These are phyloP conservation scores for Cytospora paraplurivora DNA, from an alignment of 2,329 filamentous ascomycete genomes.

Conservation along the genomic window DNA sequence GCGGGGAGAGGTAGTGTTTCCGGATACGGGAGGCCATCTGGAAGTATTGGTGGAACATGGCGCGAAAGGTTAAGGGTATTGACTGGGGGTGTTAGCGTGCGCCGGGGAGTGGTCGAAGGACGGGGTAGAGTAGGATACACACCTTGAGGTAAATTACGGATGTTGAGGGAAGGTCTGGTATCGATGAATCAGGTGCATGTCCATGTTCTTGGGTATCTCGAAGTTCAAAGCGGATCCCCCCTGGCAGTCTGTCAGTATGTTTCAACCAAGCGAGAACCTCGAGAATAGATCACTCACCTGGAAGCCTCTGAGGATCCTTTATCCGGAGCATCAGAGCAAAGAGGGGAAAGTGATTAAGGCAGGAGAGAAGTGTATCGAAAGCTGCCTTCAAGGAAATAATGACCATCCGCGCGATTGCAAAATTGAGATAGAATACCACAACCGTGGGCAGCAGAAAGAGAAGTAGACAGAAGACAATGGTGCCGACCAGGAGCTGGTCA, in stretches of 20 bases:
- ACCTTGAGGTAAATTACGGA: constrained; percentile 89
- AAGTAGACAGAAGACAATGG: constrained; percentile 91
- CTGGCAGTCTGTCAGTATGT: constrained; percentile 42
- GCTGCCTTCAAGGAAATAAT: constrained; percentile 92
- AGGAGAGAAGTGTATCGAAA: constrained; percentile 89
- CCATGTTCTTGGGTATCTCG: constrained; percentile 66
- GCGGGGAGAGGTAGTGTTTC: constrained; percentile 90
- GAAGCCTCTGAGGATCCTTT: constrained; percentile 88
- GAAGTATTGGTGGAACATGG: constrained; percentile 97
- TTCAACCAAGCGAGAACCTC: constrained; percentile 12
- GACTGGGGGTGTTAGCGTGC: constrained; percentile 56
- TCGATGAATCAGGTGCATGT: constrained; percentile 42
- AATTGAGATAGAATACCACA: constrained; percentile 94
- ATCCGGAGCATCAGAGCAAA: constrained; percentile 95
- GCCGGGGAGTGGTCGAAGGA: constrained; percentile 15
- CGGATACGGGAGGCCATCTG: constrained; percentile 89
- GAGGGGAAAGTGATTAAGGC: constrained; percentile 94
- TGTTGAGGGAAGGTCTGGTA: constrained; percentile 58
- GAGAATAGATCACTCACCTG: constrained; percentile 56
- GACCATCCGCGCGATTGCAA: constrained; percentile 89
- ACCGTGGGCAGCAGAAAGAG: constrained; percentile 96
- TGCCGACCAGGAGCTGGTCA: constrained; percentile 93
- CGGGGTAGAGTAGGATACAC: constrained; percentile 31
- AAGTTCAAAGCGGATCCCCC: constrained; percentile 88
- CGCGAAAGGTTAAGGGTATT: constrained; percentile 83